These are phyloP conservation scores for Lactarius deliciosus DNA, from an alignment of 768 basidiomycete genomes.

Conservation along the genomic window DNA sequence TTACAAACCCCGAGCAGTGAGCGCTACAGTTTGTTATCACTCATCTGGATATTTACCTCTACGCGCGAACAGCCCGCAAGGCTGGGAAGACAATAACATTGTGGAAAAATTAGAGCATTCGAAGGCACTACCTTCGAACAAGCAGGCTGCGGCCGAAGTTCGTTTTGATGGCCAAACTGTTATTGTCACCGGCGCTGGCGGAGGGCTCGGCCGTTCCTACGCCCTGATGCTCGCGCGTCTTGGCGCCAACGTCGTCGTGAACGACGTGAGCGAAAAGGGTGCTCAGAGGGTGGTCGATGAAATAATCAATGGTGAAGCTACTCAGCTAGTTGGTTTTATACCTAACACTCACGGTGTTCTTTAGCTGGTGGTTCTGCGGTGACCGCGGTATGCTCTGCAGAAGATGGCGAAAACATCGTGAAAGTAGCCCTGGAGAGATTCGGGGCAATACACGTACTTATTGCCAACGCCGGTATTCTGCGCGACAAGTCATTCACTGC, in stretches of 20 bases:
- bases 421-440: slow-evolving; percentile 85
- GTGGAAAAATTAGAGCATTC: slow-evolving; percentile 62
- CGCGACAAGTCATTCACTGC: slow-evolving; percentile 90
- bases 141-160: slow-evolving; percentile 66
- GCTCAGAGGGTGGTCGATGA: slow-evolving; percentile 87
- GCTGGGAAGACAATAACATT: slow-evolving; percentile 61
- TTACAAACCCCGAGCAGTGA: slow-evolving; percentile 66
- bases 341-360: background rate
- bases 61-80: slow-evolving; percentile 52
- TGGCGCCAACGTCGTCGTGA: slow-evolving; percentile 96
- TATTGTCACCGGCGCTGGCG: slow-evolving; percentile 93
- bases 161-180: slow-evolving; percentile 88
- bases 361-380: slow-evolving; percentile 87
- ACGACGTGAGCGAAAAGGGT: slow-evolving; percentile 87
- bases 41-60: slow-evolving; percentile 18
- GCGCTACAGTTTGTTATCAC: slow-evolving; percentile 32
- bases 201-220: slow-evolving; percentile 90
- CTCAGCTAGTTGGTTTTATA: background rate
- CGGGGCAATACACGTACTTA: slow-evolving; percentile 81
- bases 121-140: slow-evolving; percentile 62
- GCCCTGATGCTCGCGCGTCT: slow-evolving; percentile 88
- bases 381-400: slow-evolving; percentile 80
- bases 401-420: slow-evolving; percentile 89
- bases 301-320: slow-evolving; percentile 63
- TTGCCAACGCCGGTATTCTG: slow-evolving; percentile 93